Evolutionary conservation across 1,139 yeast species (phyloP).

Genomic region (Kodamaea suecica): DNA sequence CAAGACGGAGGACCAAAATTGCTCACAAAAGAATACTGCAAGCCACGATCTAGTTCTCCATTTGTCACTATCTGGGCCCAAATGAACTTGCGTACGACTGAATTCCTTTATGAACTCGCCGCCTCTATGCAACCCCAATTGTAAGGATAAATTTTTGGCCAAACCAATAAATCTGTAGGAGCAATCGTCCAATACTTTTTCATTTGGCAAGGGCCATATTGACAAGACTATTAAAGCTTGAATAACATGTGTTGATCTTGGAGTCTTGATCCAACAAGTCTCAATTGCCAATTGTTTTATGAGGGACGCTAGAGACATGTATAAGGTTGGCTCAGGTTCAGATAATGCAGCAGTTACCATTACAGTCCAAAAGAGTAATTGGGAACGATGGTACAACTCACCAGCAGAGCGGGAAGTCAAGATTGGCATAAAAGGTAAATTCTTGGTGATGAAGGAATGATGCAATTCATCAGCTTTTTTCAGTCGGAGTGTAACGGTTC

Average conservation of each 20-base stretch:
- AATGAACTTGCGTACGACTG: conserved; percentile 80
- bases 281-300: conserved; percentile 88
- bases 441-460: conserved; percentile 59
- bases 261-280: conserved; percentile 91
- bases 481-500: conserved; percentile 66
- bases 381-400: conserved; percentile 79
- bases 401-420: conserved; percentile 68
- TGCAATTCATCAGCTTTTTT: conserved; percentile 73
- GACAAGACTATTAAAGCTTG: conserved; percentile 82
- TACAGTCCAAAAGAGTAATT: conserved; percentile 85
- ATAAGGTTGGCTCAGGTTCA: conserved; percentile 83
- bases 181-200: conserved; percentile 88
- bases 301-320: conserved; percentile 69
- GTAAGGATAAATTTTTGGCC: conserved; percentile 81
- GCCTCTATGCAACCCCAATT: conserved; percentile 90
- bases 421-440: conserved; percentile 78
- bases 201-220: conserved; percentile 92
- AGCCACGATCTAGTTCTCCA: conserved; percentile 96
- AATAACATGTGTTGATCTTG: conserved; percentile 89
- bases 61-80: conserved; percentile 83
- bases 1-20: conserved; percentile 83
- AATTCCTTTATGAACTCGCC: conserved; percentile 84
- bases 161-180: conserved; percentile 85
- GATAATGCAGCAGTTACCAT: conserved; percentile 81
- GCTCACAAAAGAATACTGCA: conserved; percentile 83